Evolutionary conservation across 805 yeast species (phyloP).

Genomic region (Ogataea minuta): DNA sequence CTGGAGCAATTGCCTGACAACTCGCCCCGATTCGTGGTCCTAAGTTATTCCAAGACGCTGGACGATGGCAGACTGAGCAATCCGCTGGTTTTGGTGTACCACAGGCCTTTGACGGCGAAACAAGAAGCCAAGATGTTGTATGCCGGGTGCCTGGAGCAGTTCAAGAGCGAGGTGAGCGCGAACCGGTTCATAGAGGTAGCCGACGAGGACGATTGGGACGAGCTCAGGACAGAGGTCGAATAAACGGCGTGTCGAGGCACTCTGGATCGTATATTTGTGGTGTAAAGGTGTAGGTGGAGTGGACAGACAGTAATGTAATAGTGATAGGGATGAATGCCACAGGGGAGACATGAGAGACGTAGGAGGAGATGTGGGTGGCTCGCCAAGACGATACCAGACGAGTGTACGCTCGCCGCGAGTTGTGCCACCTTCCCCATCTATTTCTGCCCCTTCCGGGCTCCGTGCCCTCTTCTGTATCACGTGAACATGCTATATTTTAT

Average conservation of each 20-base stretch:
- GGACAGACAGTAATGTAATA: no score
- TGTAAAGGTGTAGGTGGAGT: not conserved
- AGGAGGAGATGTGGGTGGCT: no score
- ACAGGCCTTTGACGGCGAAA: constrained; percentile 84
- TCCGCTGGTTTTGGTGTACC: constrained; percentile 80
- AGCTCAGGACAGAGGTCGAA: constrained; percentile 7
- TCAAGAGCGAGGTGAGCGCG: constrained; percentile 80
- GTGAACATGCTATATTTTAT: constrained; percentile 7
- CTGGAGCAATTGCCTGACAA: constrained; percentile 79
- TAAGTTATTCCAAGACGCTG: constrained; percentile 71
- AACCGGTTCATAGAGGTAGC: constrained; percentile 55
- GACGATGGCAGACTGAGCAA: constrained; percentile 70
- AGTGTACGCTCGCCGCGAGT: no score
- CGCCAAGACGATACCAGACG: no score
- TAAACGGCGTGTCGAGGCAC: not conserved
- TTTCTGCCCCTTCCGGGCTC: constrained; percentile 4
- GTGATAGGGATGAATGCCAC: no score
- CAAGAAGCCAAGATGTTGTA: constrained; percentile 82
- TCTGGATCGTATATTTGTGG: no score
- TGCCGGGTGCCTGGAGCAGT: constrained; percentile 84
- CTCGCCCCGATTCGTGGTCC: constrained; percentile 69
- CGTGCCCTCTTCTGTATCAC: constrained; percentile 8
- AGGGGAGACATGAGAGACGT: no score
- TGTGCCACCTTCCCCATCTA: no score
- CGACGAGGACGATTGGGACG: constrained; percentile 63